Conservation (phyloP, 106 monocot species). For the Vanilla planifolia region DNA sequence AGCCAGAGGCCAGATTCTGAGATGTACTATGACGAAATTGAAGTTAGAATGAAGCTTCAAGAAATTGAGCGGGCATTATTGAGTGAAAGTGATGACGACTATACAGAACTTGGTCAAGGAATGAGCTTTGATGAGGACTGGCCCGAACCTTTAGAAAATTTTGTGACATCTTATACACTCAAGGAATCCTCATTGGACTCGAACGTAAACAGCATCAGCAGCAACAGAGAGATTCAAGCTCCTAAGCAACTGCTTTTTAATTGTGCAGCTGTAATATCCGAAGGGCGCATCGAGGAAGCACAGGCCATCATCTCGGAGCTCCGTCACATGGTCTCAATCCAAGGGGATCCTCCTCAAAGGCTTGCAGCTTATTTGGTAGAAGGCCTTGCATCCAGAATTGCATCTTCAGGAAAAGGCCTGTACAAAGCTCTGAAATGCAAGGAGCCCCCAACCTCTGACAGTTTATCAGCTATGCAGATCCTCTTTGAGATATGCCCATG, state of each 20-base stretch:
- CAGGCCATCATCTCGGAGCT: conserved; percentile 60
- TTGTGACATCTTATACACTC: conserved; percentile 45
- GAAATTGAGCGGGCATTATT: conserved; percentile 77
- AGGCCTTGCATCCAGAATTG: conserved; percentile 82
- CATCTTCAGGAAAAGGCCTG: conserved; percentile 64
- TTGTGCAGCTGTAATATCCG: conserved; percentile 69
- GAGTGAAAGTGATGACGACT: conserved; percentile 49
- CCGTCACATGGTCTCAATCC: conserved; percentile 77
- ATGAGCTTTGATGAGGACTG: conserved; percentile 59
- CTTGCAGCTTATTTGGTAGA: conserved; percentile 89
- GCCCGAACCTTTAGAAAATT: conserved; percentile 61
- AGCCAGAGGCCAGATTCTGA: conserved; percentile 39
- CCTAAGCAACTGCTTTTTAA: conserved; percentile 86
- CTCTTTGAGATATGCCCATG: conserved; percentile 92
- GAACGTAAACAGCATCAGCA: conserved; percentile 37
- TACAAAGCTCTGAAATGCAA: conserved; percentile 88
- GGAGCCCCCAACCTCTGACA: conserved; percentile 71
- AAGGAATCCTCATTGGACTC: conserved; percentile 78
- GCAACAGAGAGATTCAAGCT: conserved; percentile 47
- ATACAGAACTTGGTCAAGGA: conserved; percentile 23
- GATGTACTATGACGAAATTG: conserved; percentile 62
- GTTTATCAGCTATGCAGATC: conserved; percentile 91
- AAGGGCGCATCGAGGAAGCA: conserved; percentile 59
- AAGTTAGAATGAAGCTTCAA: conserved; percentile 76
- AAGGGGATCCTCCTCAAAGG: conserved; percentile 87